Conservation (phyloP, 176 grass and related monocot species). For the Tillandsia leiboldiana region DNA sequence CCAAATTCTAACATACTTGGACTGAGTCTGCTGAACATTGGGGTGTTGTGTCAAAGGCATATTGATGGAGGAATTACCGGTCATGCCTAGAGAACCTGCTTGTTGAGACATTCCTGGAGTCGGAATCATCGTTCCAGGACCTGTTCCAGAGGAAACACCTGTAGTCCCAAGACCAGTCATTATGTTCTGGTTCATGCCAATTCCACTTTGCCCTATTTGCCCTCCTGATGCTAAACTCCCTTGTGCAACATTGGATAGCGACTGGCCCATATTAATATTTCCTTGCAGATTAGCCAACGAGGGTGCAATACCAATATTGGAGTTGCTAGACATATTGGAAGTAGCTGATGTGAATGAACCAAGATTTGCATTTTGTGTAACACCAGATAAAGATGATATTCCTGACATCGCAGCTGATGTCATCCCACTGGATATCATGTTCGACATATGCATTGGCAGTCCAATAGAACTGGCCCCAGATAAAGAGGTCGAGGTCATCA, state of each 20-base stretch:
- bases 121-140: constrained; percentile 58
- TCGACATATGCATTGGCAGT: constrained; percentile 81
- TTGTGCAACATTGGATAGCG: constrained; percentile 47
- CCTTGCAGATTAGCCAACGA: constrained; percentile 48
- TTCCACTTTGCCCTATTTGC: constrained; percentile 76
- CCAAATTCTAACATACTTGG: constrained; percentile 98
- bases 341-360: constrained; percentile 57
- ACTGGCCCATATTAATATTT: constrained; percentile 52
- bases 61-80: constrained; percentile 61
- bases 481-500: constrained; percentile 55
- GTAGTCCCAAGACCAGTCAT: constrained; percentile 50
- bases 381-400: constrained; percentile 62
- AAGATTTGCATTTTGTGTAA: constrained; percentile 46
- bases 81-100: constrained; percentile 48
- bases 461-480: constrained; percentile 50
- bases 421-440: constrained; percentile 81
- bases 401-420: constrained; percentile 42
- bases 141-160: constrained; percentile 43
- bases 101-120: constrained; percentile 77
- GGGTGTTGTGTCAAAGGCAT: constrained; percentile 57
- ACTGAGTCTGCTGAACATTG: constrained; percentile 54
- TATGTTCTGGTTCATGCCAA: constrained; percentile 49
- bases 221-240: constrained; percentile 46
- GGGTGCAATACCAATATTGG: constrained; percentile 49
- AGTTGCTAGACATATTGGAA: constrained; percentile 44